Evolutionary conservation across 352 stramenopile genomes (phyloP).

Genomic region (Pythium vanterpoolii): DNA sequence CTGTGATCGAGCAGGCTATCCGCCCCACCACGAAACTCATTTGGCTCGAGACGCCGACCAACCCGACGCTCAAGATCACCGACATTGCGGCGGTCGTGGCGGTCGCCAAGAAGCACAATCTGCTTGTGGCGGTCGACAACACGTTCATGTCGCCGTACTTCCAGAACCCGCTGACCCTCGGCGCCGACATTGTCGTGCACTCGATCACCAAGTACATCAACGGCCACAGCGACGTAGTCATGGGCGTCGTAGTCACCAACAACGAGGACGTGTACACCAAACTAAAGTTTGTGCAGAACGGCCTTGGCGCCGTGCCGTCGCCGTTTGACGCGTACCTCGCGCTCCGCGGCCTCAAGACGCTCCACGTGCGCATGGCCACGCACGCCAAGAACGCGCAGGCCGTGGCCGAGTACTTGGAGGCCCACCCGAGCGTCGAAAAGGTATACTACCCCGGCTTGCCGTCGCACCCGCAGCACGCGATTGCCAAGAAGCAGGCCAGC

Average conservation of each 20-base stretch:
- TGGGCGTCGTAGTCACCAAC: conserved; percentile 91
- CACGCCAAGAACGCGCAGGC: conserved; percentile 93
- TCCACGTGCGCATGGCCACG: conserved; percentile 92
- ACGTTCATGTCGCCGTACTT: conserved; percentile 95
- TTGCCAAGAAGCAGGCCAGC: conserved; percentile 75
- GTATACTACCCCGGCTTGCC: conserved; percentile 91
- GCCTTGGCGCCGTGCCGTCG: conserved; percentile 90
- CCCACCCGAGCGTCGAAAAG: conserved; percentile 88
- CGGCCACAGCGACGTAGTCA: conserved; percentile 93
- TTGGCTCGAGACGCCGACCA: conserved; percentile 92
- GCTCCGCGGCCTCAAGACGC: conserved; percentile 94
- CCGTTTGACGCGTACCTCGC: conserved; percentile 94
- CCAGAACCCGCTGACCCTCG: conserved; percentile 89
- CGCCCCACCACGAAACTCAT: conserved; percentile 92
- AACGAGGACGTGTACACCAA: conserved; percentile 92
- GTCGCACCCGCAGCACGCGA: conserved; percentile 88
- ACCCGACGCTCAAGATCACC: conserved; percentile 94
- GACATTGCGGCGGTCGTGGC: conserved; percentile 90
- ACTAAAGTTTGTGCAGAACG: conserved; percentile 92
- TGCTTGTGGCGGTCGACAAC: conserved; percentile 92
- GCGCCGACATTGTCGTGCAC: conserved; percentile 92
- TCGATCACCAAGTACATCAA: conserved; percentile 97
- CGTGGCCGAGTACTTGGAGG: conserved; percentile 89
- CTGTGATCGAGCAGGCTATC: conserved; percentile 77
- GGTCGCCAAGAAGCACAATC: conserved; percentile 85